Evolutionary conservation across 345 rosid genomes (phyloP).

Genomic region (Pistacia vera): DNA sequence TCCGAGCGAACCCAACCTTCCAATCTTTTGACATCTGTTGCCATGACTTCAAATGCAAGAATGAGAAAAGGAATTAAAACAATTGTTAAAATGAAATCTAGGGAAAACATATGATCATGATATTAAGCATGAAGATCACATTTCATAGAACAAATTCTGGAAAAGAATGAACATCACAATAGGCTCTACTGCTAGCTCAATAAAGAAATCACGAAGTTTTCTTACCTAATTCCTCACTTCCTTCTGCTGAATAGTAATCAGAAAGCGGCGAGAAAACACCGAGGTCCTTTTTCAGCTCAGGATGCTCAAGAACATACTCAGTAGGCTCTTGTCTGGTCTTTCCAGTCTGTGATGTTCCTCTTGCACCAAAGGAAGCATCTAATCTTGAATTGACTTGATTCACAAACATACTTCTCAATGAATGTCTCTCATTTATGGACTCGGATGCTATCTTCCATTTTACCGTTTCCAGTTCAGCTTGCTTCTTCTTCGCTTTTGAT

Average conservation of each 20-base stretch:
- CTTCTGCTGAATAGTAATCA: slow-evolving; percentile 43
- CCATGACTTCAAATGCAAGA: slow-evolving; percentile 30
- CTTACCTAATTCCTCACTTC: slow-evolving; percentile 49
- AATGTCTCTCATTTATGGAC: slow-evolving; percentile 63
- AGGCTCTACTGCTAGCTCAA: not conserved
- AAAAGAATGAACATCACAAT: not conserved
- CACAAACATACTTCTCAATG: slow-evolving; percentile 73
- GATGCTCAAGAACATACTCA: slow-evolving; percentile 35
- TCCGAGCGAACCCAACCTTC: slow-evolving; percentile 62
- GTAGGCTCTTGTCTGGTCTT: slow-evolving; percentile 38
- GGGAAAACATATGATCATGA: slow-evolving; percentile 1
- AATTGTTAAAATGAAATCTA: slow-evolving; percentile 5
- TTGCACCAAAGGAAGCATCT: slow-evolving; percentile 35
- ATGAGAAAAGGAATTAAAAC: slow-evolving; percentile 9
- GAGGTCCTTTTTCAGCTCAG: slow-evolving; percentile 40
- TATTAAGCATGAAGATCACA: slow-evolving; percentile 1
- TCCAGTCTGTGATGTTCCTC: slow-evolving; percentile 36
- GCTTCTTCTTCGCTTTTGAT: slow-evolving; percentile 62
- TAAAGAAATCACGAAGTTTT: slow-evolving; percentile 9
- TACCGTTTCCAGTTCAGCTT: slow-evolving; percentile 72
- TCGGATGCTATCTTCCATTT: slow-evolving; percentile 58
- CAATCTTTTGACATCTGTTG: slow-evolving; percentile 48
- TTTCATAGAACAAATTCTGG: not conserved
- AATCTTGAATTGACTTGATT: slow-evolving; percentile 46
- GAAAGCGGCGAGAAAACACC: slow-evolving; percentile 38